Base-by-base conservation (phyloP, 164 flowering plant species). In the Tinospora cordifolia region DNA sequence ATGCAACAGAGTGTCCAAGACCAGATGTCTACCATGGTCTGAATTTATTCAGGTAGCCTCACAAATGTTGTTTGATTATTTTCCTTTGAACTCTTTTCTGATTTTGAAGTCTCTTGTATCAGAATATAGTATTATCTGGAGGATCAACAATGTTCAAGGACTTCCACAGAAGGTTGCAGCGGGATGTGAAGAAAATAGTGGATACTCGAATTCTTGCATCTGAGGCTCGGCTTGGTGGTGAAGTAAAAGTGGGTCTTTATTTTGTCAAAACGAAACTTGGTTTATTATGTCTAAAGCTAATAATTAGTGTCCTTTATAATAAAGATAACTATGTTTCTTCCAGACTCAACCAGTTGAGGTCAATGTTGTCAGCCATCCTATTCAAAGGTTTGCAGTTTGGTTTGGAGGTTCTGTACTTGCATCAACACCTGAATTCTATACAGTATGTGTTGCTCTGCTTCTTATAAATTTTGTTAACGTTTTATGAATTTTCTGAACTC, bases 321-420 rank as follows among this genome's bases (percentile, higher is more conserved):
- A 30, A 30, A 30, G 2, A 30, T 30, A 1, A 30, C 4, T 30
- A 30, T 30, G 39, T 67, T 69, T 41, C 60, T 65, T 63, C 34
- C 83, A 92, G 99, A 75, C 98, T 49, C 93, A 90, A 63, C 99
- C 97, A 49, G 89, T 95, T 73, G 99, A 92, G 81, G 98, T 95
- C 64, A 95, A 95, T 81, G 97, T 94, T 15, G 96, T 92, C 71
- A 94, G 97, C 84, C 97, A 92, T 87, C 97, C 98, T 34, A 87
- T 95, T 73, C 98, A 95, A 81, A 88, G 90, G 79, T 92, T 84
- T 79, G 99, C 98, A 26, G 99, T 92, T 71, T 95, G 99, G 98
- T 95, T 95, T 82, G 99, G 98, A 63, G 99, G 99, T 70, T 95
- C 99, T 54, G 98, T 95, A 19, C 98, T 95, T 75, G 94, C 96